Percentiles rank a stretch among this genome's conserved stretches.
Evolutionary conservation across 352 stramenopile species (phyloP).

Genomic region (Pythium apleroticum): DNA sequence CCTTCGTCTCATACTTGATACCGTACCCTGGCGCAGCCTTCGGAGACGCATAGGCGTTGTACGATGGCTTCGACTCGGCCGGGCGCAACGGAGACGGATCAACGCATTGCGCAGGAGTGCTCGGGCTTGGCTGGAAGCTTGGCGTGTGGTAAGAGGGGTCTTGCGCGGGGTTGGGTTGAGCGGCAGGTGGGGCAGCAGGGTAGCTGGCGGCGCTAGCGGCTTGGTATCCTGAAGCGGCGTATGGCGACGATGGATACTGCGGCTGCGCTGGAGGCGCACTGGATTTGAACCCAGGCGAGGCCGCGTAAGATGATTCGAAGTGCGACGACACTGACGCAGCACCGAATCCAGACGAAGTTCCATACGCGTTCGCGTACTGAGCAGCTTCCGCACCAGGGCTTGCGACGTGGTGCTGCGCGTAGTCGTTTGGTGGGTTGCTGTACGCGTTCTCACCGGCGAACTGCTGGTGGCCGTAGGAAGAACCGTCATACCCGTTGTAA

Average conservation of each 20-base stretch:
- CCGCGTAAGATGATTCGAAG: slow-evolving; percentile 5
- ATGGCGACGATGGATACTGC: slow-evolving; percentile 4
- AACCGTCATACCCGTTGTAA: slow-evolving; percentile 9
- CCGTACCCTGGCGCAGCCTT: not conserved
- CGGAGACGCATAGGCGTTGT: slow-evolving; percentile 16
- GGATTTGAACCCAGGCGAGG: not conserved
- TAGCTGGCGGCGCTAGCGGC: not conserved
- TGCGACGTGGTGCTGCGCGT: slow-evolving; percentile 1
- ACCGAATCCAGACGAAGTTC: not conserved
- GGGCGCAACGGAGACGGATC: slow-evolving; percentile 4
- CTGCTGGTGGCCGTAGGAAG: slow-evolving; percentile 9
- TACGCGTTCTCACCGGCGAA: slow-evolving; percentile 10
- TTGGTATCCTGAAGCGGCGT: not conserved
- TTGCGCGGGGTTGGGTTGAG: not conserved
- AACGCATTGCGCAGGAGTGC: not conserved
- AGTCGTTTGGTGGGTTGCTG: not conserved
- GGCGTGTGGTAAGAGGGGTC: slow-evolving; percentile 20
- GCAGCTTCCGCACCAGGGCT: not conserved
- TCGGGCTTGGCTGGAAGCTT: slow-evolving; percentile 3
- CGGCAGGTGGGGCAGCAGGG: not conserved
- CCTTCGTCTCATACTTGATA: slow-evolving; percentile 18
- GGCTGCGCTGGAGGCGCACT: not conserved
- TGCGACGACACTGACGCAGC: not conserved
- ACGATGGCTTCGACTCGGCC: slow-evolving; percentile 4
- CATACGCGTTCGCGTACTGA: not conserved